Evolutionary conservation across 371 early-diverging fungal genomes (phyloP), one percentile per base, ranked within the genome.

Genomic region (Mucor velutinosus): DNA sequence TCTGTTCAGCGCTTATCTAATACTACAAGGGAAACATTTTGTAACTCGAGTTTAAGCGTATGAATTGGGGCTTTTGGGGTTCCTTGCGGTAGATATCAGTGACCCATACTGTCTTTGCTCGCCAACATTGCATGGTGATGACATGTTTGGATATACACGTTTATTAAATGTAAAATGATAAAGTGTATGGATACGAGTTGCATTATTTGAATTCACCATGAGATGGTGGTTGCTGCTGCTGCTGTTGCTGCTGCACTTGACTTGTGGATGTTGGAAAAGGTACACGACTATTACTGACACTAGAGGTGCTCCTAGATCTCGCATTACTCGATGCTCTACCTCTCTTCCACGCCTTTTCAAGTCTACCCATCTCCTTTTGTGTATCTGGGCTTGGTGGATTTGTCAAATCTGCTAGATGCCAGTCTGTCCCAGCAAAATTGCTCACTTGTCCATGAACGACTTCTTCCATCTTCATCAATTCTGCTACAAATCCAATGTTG

Each of bases 401-500:
- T 32, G 60, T 64, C 7, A 68, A 62, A 56, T 56, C 56, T 15
- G 32, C 32, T n/a, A 27, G 15, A 49, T 75, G 78, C 77, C 81
- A 80, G 49, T 83, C 83, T 23, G 75, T 74, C 29, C 76, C 76
- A 59, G 78, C 70, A 27, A 84, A 81, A 27, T 78, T 78, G 64
- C 80, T 80, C 6, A 81, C 78, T 29, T 75, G 62, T 21, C 91
- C 91, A 43, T 85, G 81, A 4, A 87, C 84, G 53, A 86, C 83
- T 37, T 83, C 81, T 74, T 95, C 94, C 65, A 95, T 72, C 65
- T 87, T 84, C 83, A 89, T 81, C 30, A 95, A 69, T 56, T 92
- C 90, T 4, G 89, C 80, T 60, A 93, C 90, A 74, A 95, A 95
- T 5, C 95, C 95, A 73, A 95, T 87, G 72, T 95, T 95, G 53